These are phyloP conservation scores for Barnettozyma wickerhamii DNA, from an alignment of 805 yeast species.

Conservation along the genomic window DNA sequence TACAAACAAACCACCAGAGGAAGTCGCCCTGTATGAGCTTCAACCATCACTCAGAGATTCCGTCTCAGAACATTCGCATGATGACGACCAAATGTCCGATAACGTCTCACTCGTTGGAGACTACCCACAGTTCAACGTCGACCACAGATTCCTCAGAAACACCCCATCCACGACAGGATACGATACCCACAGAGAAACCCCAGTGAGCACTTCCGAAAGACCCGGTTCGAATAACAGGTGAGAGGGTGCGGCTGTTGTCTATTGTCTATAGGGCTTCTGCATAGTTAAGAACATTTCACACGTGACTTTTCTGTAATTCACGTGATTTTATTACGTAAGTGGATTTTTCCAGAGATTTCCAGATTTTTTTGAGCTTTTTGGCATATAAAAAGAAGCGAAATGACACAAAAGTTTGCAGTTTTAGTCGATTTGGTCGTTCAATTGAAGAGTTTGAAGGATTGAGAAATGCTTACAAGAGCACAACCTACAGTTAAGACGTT, in stretches of 20 bases:
- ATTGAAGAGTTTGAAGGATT: too few relatives aligned
- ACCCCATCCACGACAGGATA: slow-evolving; percentile 23
- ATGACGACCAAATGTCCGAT: slow-evolving; percentile 4
- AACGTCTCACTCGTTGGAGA: slow-evolving; percentile 20
- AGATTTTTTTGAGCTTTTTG: not conserved
- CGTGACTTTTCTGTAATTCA: not conserved
- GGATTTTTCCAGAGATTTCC: slow-evolving; percentile 3
- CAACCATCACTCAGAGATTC: slow-evolving; percentile 5
- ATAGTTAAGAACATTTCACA: not conserved
- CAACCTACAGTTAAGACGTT: slow-evolving; percentile 1
- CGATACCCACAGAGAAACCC: slow-evolving; percentile 12
- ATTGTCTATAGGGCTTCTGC: too few relatives aligned
- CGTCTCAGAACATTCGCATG: slow-evolving; percentile 1
- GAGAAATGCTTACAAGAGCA: slow-evolving; percentile 2
- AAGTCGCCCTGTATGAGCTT: slow-evolving; percentile 6
- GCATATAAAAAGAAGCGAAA: slow-evolving; percentile 1
- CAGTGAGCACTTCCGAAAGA: slow-evolving; percentile 6
- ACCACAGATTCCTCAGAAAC: slow-evolving; percentile 23
- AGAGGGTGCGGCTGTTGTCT: slow-evolving; percentile 9
- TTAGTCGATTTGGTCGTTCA: too few relatives aligned
- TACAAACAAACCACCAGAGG: not conserved
- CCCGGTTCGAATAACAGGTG: not conserved
- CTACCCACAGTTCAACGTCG: slow-evolving; percentile 25
- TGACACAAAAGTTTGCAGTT: slow-evolving; percentile 3
- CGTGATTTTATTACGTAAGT: slow-evolving; percentile 5